Evolutionary conservation across 164 flowering plant genomes (phyloP).

Genomic region (Magnolia changhungtana): DNA sequence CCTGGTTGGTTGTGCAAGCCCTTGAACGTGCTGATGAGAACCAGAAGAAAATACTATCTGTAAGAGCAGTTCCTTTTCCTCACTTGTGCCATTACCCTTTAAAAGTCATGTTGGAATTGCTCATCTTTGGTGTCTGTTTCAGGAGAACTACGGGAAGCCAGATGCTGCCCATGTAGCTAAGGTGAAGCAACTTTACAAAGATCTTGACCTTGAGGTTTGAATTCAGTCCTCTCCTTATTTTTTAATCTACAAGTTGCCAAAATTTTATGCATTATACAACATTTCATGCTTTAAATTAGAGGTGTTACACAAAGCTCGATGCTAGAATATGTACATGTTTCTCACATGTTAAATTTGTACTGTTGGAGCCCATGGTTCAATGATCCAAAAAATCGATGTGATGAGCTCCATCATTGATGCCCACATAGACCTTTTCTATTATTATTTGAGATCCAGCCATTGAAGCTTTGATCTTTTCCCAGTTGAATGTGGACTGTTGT

Average conservation of each 20-base stretch:
- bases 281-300: no score
- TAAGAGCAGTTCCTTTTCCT: conserved; percentile 25
- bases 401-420: no score
- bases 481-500: no score
- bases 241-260: not conserved
- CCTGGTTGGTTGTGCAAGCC: conserved; percentile 99
- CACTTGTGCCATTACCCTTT: not conserved
- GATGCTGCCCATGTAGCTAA: conserved; percentile 60
- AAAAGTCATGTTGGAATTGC: not conserved
- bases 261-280: no score
- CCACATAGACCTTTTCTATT: no score
- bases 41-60: conserved; percentile 66
- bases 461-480: no score
- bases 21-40: conserved; percentile 64
- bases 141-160: conserved; percentile 88
- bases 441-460: no score
- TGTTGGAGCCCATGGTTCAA: no score
- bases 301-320: no score
- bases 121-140: conserved; percentile 16
- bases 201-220: conserved; percentile 71
- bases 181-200: conserved; percentile 76
- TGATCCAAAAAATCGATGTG: no score
- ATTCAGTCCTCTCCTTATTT: not conserved
- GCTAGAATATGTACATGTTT: no score
- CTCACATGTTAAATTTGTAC: no score